Base-by-base conservation (phyloP, 2,329 filamentous ascomycete genomes). In the Aureobasidium sp. region DNA sequence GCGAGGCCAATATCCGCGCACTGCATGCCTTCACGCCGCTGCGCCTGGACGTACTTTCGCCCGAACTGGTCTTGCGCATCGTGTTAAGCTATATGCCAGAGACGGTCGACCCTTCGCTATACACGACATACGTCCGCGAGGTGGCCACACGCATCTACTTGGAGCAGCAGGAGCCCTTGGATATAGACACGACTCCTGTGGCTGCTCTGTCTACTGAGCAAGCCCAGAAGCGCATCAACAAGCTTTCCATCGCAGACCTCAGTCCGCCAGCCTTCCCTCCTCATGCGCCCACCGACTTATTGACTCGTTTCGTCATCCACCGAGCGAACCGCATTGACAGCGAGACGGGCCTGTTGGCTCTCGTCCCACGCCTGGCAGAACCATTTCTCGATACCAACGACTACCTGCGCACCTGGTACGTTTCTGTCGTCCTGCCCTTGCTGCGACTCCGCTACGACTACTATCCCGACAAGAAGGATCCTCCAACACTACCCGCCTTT, bases 21-120 rank as follows among this genome's bases (percentile, higher is more conserved):
- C 76, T 94, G 63, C 79, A 82, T 61, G 78, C 77, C 59, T 77
- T 94, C 64, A 80, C 84, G 58, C 77, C 81, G 27, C 76, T 79
- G 42, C 77, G 88, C 67, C 74, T 75, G 59, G 76, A 81, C 60
- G 79, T 86, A 41, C 77, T 94, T 60, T 79, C 81, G 32, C 80
- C 82, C 48, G 84, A 88, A 61, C 76, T 91, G 14, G 71, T 90
- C 29, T 78, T 94, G 62, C 85, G 87, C 48, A 85, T 94, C 59
- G 75, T 95, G 27, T 80, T 95, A 49, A 90, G 87, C 25, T 90
- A 87, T 70, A 79, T 95, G 1, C 90, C 91, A 30, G 89, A 93
- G 73, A 86, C 82, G 47, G 70, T 85, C 5, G 82, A 82, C 5
- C 85, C 90, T 5, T 74, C 74, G n/a, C 71, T 78, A 49, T 92